Conservation (phyloP, 2,329 filamentous ascomycete genomes). For the Cyphellophora attinorum region DNA sequence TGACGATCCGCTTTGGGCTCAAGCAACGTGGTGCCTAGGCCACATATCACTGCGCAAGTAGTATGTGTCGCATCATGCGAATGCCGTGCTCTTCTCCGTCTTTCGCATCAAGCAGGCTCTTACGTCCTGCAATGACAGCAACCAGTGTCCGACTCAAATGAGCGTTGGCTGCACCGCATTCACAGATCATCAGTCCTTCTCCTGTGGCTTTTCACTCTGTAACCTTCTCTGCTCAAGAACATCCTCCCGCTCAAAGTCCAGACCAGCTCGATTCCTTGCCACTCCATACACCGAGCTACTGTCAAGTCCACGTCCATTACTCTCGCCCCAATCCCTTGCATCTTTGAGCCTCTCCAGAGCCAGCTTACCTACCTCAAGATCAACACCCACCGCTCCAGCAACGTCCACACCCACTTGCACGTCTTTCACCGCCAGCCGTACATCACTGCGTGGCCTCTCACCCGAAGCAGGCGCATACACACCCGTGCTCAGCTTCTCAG, state of each 20-base stretch:
- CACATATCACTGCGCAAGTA: too few species aligned
- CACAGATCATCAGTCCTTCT: too few species aligned
- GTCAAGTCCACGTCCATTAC: neutral
- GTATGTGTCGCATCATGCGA: too few species aligned
- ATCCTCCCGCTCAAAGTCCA: neutral
- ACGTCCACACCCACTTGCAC: neutral
- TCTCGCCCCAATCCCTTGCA: neutral
- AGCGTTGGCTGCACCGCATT: too few species aligned
- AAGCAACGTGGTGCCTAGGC: too few species aligned
- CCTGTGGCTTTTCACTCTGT: too few species aligned
- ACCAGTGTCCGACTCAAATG: too few species aligned
- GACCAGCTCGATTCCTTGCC: neutral
- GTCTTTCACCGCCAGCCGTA: constrained; percentile 39
- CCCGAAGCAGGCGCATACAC: constrained; percentile 17
- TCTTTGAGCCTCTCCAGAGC: neutral
- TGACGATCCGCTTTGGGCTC: too few species aligned
- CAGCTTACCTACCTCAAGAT: neutral
- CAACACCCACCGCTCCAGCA: neutral
- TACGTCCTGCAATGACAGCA: too few species aligned
- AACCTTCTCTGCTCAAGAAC: neutral
- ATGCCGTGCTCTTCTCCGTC: too few species aligned
- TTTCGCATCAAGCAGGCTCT: too few species aligned
- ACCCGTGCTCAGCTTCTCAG: constrained; percentile 21
- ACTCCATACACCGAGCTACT: neutral
- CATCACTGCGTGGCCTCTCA: constrained; percentile 36